phyloP scores from a whole-genome alignment of 495 filamentous ascomycete genomes.

The Penicillium taxi region DNA sequence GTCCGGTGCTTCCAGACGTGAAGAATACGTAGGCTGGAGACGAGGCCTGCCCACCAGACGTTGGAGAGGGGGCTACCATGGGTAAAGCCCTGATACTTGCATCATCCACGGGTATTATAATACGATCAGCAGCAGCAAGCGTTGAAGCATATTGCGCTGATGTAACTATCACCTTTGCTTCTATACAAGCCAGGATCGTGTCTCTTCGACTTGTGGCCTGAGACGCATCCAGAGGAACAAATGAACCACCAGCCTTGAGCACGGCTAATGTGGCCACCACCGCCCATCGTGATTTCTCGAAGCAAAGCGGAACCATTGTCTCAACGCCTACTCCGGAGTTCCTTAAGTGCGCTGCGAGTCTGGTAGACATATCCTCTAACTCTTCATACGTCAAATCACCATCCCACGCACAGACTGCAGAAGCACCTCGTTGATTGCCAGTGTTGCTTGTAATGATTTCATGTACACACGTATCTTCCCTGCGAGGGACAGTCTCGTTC shows the following conservation, averaged over 20 bases:
- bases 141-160: too few relatives aligned
- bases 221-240: background rate
- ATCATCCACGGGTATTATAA: too few relatives aligned
- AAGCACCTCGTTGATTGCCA: background rate
- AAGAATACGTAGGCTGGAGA: constrained; percentile 51
- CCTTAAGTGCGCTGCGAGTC: background rate
- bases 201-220: too few relatives aligned
- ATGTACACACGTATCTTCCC: background rate
- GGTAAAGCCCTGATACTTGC: too few relatives aligned
- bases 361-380: constrained; percentile 1
- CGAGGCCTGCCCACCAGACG: too few relatives aligned
- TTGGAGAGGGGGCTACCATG: too few relatives aligned
- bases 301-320: constrained; percentile 1
- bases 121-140: too few relatives aligned
- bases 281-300: constrained; percentile 3
- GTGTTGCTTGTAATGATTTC: background rate
- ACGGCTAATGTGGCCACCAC: constrained; percentile 3
- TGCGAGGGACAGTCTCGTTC: constrained; percentile 2
- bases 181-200: too few relatives aligned
- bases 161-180: too few relatives aligned
- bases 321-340: background rate
- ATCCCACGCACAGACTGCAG: constrained; percentile 6
- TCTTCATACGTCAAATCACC: constrained; percentile 4
- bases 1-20: constrained; percentile 44
- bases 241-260: constrained; percentile 2